Conservation (phyloP, 257 asterid species). For the Petrea volubilis region DNA sequence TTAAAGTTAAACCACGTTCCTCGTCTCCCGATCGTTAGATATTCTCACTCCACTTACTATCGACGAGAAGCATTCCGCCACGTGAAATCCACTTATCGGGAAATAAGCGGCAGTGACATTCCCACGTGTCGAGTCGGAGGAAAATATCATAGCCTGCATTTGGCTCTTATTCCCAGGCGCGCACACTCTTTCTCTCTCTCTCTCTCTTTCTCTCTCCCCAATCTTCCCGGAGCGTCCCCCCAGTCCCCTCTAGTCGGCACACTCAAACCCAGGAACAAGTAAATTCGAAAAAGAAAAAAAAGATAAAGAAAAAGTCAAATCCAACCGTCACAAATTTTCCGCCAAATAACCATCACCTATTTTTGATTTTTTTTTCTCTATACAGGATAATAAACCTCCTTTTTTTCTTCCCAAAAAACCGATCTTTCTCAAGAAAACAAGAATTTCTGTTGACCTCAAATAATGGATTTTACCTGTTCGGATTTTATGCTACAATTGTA, state of each 20-base stretch:
- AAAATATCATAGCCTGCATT: conserved; percentile 34
- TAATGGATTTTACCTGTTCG: not conserved
- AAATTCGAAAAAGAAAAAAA: not conserved
- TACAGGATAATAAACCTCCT: too few species aligned
- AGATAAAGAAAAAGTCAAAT: not conserved
- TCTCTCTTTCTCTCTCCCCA: conserved; percentile 8
- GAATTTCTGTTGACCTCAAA: conserved; percentile 1
- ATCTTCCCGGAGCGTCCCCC: conserved; percentile 38
- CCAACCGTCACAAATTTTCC: conserved; percentile 8
- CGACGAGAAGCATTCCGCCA: conserved; percentile 3
- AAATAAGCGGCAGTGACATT: conserved; percentile 19
- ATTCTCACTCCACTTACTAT: not conserved
- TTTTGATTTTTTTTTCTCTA: too few species aligned
- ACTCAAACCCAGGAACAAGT: not conserved
- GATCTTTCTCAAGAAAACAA: not conserved
- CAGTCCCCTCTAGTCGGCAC: conserved; percentile 32
- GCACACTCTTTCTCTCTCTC: not conserved
- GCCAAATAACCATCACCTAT: conserved; percentile 22
- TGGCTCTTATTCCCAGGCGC: not conserved
- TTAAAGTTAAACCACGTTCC: conserved; percentile 30
- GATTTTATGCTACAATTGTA: not conserved
- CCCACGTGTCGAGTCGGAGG: conserved; percentile 32
- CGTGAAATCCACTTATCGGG: conserved; percentile 44
- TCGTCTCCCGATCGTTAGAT: conserved; percentile 28
- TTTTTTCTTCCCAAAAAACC: not conserved